Evolutionary conservation across 257 asterid genomes (phyloP).

Genomic region (Voacanga thouarsii): DNA sequence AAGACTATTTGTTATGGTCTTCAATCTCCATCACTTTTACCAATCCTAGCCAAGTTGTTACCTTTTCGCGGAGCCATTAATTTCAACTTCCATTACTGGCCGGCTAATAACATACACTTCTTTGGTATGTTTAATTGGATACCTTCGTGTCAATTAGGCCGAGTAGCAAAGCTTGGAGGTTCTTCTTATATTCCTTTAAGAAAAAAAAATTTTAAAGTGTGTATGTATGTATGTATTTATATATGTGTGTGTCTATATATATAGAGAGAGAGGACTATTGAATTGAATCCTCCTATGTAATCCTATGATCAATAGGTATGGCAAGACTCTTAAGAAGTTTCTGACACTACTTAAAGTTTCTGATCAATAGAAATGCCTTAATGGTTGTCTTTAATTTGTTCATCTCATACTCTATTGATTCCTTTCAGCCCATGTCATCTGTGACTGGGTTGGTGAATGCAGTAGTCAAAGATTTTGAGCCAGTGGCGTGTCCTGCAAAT

Average conservation of each 20-base stretch:
- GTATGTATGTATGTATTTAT: no score
- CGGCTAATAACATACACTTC: not conserved
- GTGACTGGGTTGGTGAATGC: not conserved
- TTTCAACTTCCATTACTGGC: not conserved
- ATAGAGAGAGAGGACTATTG: no score
- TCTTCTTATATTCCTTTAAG: no score
- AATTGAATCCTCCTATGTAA: no score
- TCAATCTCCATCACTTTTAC: not conserved
- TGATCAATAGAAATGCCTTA: no score
- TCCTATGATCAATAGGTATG: no score
- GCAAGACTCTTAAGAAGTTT: no score
- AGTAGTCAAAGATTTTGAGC: not conserved
- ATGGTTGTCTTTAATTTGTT: not conserved
- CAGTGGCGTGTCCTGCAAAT: not conserved
- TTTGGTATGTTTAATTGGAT: not conserved
- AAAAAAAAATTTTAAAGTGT: no score
- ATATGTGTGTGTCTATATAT: no score
- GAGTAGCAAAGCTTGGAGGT: no score
- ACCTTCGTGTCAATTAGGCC: no score
- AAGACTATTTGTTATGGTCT: not conserved
- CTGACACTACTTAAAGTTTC: not conserved
- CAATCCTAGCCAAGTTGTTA: not conserved
- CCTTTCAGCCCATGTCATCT: not conserved
- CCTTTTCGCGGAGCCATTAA: not conserved
- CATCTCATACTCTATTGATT: not conserved